Evolutionary conservation across 192 early-diverging fungal genomes (phyloP).

Genomic region (Kickxella alabastrina): DNA sequence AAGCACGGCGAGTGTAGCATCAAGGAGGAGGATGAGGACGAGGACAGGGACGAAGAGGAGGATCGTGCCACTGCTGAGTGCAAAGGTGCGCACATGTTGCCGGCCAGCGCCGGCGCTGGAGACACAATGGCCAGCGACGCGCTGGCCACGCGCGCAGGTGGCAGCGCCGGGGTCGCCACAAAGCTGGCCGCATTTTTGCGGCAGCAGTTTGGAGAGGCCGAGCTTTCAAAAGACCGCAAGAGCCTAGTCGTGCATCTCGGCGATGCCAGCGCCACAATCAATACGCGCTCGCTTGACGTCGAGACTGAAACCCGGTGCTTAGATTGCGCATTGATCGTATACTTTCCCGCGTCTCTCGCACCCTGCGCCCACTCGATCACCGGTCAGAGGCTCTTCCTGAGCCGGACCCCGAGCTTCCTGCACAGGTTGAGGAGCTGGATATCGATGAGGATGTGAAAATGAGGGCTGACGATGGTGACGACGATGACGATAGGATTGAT

Average conservation of each 20-base stretch:
- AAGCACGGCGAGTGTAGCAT: background rate
- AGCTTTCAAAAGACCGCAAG: constrained; percentile 11
- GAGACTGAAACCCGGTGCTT: constrained; percentile 33
- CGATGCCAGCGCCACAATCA: constrained; percentile 13
- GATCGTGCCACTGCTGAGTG: too few species aligned
- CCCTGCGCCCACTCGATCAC: constrained; percentile 36
- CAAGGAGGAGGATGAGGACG: background rate
- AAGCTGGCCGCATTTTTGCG: constrained; percentile 35
- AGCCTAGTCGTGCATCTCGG: constrained; percentile 23
- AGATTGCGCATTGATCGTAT: constrained; percentile 27
- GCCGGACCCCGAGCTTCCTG: constrained; percentile 5
- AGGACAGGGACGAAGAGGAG: too few species aligned
- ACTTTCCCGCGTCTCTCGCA: constrained; percentile 30
- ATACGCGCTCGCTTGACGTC: constrained; percentile 24
- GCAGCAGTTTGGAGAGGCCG: constrained; percentile 41
- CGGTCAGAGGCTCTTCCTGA: constrained; percentile 24
- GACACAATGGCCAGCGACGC: background rate
- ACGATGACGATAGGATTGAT: background rate
- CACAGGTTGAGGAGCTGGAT: background rate
- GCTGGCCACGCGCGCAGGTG: constrained; percentile 14
- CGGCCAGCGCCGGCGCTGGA: too few species aligned
- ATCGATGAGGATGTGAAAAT: background rate
- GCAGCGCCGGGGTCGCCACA: constrained; percentile 12
- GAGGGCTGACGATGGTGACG: constrained; percentile 7
- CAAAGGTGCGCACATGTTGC: too few species aligned